Percentiles rank a stretch among this genome's conserved stretches.
These are phyloP conservation scores for Scedosporium apiospermum DNA, from an alignment of 2,329 filamentous ascomycete genomes.

Conservation along the genomic window DNA sequence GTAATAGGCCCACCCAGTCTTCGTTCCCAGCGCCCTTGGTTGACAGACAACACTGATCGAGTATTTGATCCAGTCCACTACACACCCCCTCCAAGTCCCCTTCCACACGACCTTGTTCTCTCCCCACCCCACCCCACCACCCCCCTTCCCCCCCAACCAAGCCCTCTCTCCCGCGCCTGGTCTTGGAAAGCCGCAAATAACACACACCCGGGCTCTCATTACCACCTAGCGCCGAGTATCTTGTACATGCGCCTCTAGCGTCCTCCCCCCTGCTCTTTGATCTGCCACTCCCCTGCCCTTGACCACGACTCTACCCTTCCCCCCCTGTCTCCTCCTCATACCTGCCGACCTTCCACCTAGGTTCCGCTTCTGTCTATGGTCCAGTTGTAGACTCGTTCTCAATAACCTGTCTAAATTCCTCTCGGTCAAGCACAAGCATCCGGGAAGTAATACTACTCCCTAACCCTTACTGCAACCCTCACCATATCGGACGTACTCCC, in stretches of 20 bases:
- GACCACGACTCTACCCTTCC: background rate
- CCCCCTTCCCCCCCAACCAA: background rate
- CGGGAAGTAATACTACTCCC: background rate
- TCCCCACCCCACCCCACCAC: background rate
- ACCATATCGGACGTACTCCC: background rate
- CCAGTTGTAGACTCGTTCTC: slow-evolving; percentile 2
- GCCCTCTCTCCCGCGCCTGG: slow-evolving; percentile 1
- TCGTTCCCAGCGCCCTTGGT: background rate
- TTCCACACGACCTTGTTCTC: too few relatives aligned
- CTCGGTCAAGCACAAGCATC: background rate
- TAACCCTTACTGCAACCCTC: background rate
- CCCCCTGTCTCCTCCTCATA: background rate
- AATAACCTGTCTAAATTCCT: background rate
- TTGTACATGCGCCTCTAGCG: slow-evolving; percentile 3
- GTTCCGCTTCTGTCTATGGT: slow-evolving; percentile 2
- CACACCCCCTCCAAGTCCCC: background rate
- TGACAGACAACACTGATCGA: background rate
- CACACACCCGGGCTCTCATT: background rate
- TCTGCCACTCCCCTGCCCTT: slow-evolving; percentile 1
- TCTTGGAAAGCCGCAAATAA: slow-evolving; percentile 3
- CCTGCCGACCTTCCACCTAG: slow-evolving; percentile 4
- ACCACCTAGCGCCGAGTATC: slow-evolving; percentile 1
- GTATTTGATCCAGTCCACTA: background rate
- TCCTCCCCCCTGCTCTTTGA: slow-evolving; percentile 1
- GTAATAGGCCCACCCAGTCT: slow-evolving; percentile 4